Evolutionary conservation across 805 yeast genomes (phyloP).

Genomic region (Saccharomyces cerevisiae): DNA sequence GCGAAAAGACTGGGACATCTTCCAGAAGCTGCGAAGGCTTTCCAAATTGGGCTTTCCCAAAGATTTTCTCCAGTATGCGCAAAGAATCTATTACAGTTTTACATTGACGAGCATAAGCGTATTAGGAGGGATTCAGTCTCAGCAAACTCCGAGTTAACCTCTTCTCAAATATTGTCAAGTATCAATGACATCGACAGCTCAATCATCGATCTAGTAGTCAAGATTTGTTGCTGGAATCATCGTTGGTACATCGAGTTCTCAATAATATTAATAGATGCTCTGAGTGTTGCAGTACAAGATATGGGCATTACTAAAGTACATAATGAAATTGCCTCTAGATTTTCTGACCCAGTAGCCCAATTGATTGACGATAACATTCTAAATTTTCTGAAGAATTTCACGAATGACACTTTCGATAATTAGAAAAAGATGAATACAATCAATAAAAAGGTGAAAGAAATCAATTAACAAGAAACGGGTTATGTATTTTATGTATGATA

Average conservation of each 20-base stretch:
- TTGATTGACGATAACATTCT: conserved; percentile 17
- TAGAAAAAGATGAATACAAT: not conserved
- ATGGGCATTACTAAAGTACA: conserved; percentile 72
- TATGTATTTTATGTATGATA: not conserved
- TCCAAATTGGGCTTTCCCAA: conserved; percentile 53
- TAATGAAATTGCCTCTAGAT: conserved; percentile 57
- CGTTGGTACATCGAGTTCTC: conserved; percentile 92
- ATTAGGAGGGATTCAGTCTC: conserved; percentile 11
- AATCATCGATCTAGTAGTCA: conserved; percentile 59
- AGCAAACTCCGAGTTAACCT: conserved; percentile 14
- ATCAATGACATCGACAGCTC: conserved; percentile 35
- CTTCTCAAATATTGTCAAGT: conserved; percentile 28
- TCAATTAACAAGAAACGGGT: not conserved
- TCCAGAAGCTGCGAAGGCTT: conserved; percentile 80
- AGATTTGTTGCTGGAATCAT: conserved; percentile 83
- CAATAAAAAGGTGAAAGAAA: not conserved
- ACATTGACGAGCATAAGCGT: conserved; percentile 38
- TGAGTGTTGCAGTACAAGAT: conserved; percentile 54
- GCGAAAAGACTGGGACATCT: conserved; percentile 74
- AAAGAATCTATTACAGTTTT: conserved; percentile 57
- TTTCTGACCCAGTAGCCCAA: conserved; percentile 35
- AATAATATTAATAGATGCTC: conserved; percentile 47
- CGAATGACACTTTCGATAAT: conserved; percentile 16
- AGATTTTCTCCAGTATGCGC: conserved; percentile 76
- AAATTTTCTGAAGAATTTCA: conserved; percentile 15